These are phyloP conservation scores for Penicillium sp. DNA, from an alignment of 2,329 filamentous ascomycete species.

Conservation along the genomic window DNA sequence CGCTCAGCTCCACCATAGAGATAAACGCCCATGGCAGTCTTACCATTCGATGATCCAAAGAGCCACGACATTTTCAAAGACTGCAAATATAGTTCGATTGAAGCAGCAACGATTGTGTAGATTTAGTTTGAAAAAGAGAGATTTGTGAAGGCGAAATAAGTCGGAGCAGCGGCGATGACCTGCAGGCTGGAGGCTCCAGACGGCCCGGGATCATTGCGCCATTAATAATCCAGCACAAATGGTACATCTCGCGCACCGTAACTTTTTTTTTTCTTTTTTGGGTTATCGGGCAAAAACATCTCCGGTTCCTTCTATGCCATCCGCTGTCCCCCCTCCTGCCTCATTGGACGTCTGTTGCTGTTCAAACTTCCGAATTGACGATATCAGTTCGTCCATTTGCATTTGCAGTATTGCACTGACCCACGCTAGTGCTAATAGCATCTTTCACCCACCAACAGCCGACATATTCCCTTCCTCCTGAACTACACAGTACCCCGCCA, in stretches of 20 bases:
- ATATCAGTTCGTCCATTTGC: no score
- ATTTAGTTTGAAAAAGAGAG: constrained; percentile 1
- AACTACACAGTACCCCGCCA: constrained; percentile 35
- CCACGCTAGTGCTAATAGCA: background rate
- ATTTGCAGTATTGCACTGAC: no score
- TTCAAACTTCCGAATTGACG: constrained; percentile 1
- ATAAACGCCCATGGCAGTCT: constrained; percentile 5
- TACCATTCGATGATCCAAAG: constrained; percentile 33
- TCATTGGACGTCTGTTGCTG: background rate
- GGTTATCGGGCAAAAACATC: constrained; percentile 15
- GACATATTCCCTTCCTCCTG: constrained; percentile 11
- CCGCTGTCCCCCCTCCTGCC: constrained; percentile 9
- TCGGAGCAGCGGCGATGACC: constrained; percentile 2
- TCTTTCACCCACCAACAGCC: background rate
- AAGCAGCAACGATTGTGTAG: background rate
- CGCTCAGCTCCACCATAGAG: constrained; percentile 9
- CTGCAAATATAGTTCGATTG: background rate
- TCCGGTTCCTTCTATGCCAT: constrained; percentile 2
- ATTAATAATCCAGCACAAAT: constrained; percentile 21
- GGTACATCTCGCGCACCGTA: constrained; percentile 18
- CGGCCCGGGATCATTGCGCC: constrained; percentile 3
- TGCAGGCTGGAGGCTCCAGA: no score
- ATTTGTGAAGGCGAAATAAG: constrained; percentile 1
- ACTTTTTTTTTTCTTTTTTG: constrained; percentile 15
- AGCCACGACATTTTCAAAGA: constrained; percentile 30